These are phyloP conservation scores for Annulohypoxylon moriforme DNA, from an alignment of 495 filamentous ascomycete genomes.

Conservation along the genomic window DNA sequence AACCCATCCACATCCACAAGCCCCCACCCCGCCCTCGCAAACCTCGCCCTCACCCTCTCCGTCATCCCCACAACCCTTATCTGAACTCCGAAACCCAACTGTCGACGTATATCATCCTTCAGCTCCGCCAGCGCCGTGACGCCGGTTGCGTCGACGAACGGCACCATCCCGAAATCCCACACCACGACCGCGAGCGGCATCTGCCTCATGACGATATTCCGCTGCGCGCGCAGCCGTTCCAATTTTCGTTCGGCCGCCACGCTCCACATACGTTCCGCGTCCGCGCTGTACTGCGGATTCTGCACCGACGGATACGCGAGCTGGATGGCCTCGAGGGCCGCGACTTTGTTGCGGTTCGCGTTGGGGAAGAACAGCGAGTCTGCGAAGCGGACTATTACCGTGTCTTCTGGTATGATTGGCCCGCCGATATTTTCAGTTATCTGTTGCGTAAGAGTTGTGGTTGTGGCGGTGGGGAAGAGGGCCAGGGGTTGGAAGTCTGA, in stretches of 20 bases:
- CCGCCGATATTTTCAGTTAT: slow-evolving; percentile 38
- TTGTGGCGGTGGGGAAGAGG: slow-evolving; percentile 11
- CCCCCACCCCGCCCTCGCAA: slow-evolving; percentile 47
- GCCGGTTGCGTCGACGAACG: slow-evolving; percentile 49
- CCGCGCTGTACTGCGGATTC: slow-evolving; percentile 48
- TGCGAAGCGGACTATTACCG: slow-evolving; percentile 54
- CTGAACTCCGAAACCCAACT: slow-evolving; percentile 44
- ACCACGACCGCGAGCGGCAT: slow-evolving; percentile 46
- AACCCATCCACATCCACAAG: slow-evolving; percentile 45
- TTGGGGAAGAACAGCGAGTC: slow-evolving; percentile 63
- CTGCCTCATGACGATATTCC: slow-evolving; percentile 39
- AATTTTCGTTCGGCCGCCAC: slow-evolving; percentile 53
- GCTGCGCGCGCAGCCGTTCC: slow-evolving; percentile 43
- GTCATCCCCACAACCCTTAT: slow-evolving; percentile 49
- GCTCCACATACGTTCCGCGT: slow-evolving; percentile 59
- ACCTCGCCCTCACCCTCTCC: slow-evolving; percentile 40
- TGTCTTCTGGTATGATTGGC: slow-evolving; percentile 50
- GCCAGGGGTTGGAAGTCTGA: slow-evolving; percentile 20
- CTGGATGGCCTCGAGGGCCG: slow-evolving; percentile 58
- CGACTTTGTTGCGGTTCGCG: slow-evolving; percentile 56
- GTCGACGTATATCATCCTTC: slow-evolving; percentile 44
- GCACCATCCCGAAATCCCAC: slow-evolving; percentile 47
- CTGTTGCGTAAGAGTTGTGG: slow-evolving; percentile 19
- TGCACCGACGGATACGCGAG: slow-evolving; percentile 47
- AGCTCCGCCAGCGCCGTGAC: slow-evolving; percentile 49